Percentiles rank a stretch among this genome's conserved stretches.
Evolutionary conservation across 2,329 filamentous ascomycete species (phyloP).

Genomic region (Xylariaceae sp.): DNA sequence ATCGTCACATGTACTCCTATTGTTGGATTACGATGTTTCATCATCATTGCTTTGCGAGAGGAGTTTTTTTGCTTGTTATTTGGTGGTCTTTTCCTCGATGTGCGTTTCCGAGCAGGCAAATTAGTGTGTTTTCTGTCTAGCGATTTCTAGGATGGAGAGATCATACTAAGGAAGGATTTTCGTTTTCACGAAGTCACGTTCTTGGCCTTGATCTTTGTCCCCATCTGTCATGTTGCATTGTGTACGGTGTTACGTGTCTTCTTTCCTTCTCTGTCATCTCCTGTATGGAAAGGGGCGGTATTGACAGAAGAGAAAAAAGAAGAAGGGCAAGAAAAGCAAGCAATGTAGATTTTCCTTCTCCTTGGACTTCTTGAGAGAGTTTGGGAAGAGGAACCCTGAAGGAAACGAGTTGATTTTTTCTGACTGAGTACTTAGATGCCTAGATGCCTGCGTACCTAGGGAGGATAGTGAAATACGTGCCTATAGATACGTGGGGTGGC

Average conservation of each 20-base stretch:
- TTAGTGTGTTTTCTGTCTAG: constrained; percentile 6
- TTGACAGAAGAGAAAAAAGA: neutral
- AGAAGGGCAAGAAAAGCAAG: neutral
- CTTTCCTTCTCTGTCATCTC: neutral
- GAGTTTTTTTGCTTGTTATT: constrained; percentile 6
- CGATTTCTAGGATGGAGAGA: neutral
- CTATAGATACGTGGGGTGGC: neutral
- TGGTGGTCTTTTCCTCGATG: neutral
- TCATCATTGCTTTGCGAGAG: constrained; percentile 2
- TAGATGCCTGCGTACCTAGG: constrained; percentile 1
- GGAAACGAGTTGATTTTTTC: too few species aligned
- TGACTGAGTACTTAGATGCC: constrained; percentile 4
- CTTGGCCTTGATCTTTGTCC: neutral
- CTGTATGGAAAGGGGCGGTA: neutral
- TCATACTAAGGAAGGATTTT: neutral
- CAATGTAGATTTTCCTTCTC: neutral
- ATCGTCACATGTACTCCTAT: neutral
- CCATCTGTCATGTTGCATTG: constrained; percentile 16
- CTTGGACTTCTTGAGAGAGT: neutral
- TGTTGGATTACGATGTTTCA: constrained; percentile 6
- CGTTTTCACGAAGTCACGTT: constrained; percentile 3
- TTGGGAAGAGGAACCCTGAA: neutral
- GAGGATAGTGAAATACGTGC: neutral
- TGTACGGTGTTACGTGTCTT: constrained; percentile 13
- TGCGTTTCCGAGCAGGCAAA: neutral